Percentiles rank a stretch among this genome's conserved stretches.
Conservation (phyloP, 2,329 filamentous ascomycete genomes). For the Fusarium udum region DNA sequence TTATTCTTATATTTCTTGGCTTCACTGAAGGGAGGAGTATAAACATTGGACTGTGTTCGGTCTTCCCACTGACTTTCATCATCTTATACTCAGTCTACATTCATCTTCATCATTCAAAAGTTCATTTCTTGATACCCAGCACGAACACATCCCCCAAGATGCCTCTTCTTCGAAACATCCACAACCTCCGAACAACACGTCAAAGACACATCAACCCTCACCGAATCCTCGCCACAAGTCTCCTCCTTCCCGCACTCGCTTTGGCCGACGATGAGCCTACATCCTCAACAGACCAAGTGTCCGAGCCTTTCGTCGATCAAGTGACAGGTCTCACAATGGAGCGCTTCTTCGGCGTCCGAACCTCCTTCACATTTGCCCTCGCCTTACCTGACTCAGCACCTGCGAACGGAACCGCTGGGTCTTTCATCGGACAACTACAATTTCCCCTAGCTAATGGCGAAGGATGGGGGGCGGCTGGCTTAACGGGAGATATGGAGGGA, state of each 20-base stretch:
- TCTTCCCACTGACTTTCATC: accelerated
- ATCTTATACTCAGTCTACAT: not conserved
- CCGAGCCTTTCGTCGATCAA: not conserved
- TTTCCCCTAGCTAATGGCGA: not conserved
- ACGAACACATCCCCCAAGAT: not conserved
- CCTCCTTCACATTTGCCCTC: not conserved
- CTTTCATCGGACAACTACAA: conserved; percentile 1
- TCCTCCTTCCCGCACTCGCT: not conserved
- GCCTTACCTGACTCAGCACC: not conserved
- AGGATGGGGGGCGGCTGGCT: conserved; percentile 7
- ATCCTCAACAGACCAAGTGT: not conserved
- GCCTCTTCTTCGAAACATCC: not conserved
- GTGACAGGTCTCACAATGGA: conserved; percentile 20
- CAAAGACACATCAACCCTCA: conserved; percentile 5
- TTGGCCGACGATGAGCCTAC: conserved; percentile 7
- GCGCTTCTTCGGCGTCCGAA: not conserved
- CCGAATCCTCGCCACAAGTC: not conserved
- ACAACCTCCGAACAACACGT: not conserved
- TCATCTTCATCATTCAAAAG: accelerated
- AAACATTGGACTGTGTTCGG: accelerated
- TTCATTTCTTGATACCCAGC: not conserved
- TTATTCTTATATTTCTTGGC: not conserved
- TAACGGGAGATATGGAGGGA: conserved; percentile 12
- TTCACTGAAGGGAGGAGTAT: not conserved
- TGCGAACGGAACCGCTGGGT: not conserved